These are phyloP conservation scores for Trichomonas vaginalis DNA, from an alignment of 208 protist genomes.

Conservation along the genomic window DNA sequence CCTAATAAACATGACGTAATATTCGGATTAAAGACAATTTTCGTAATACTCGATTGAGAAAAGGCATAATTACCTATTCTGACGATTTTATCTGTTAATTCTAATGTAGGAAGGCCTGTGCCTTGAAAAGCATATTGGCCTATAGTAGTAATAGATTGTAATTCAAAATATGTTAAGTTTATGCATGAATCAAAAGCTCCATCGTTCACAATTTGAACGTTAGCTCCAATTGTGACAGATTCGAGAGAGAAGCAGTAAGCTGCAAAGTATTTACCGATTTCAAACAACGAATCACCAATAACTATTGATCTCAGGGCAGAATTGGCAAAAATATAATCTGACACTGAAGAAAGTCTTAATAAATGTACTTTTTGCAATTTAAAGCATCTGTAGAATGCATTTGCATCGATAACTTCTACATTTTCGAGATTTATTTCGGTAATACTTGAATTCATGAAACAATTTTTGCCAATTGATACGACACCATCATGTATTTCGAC, in stretches of 20 bases:
- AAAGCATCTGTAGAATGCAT: not conserved
- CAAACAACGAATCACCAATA: not conserved
- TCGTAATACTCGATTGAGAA: not conserved
- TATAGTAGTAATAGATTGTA: not conserved
- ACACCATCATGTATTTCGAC: not conserved
- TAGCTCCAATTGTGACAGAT: not conserved
- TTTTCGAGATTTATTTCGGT: not conserved
- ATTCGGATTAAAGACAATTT: not conserved
- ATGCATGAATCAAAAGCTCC: not conserved
- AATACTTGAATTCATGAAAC: not conserved
- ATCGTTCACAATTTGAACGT: not conserved
- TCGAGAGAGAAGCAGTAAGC: not conserved
- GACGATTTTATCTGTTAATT: not conserved
- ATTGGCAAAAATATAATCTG: not conserved
- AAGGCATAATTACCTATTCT: not conserved
- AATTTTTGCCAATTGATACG: not conserved
- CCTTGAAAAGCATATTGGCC: not conserved
- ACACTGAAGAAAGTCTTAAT: not conserved
- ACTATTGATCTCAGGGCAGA: not conserved
- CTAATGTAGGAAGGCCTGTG: not conserved
- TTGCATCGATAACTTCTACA: not conserved
- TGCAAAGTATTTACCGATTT: not conserved
- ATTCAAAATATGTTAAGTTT: not conserved
- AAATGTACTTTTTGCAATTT: not conserved
- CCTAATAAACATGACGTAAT: not conserved